Evolutionary conservation across 495 filamentous ascomycete genomes (phyloP), one percentile per base, ranked within the genome.

Genomic region (Astrothelium macrocarpum): DNA sequence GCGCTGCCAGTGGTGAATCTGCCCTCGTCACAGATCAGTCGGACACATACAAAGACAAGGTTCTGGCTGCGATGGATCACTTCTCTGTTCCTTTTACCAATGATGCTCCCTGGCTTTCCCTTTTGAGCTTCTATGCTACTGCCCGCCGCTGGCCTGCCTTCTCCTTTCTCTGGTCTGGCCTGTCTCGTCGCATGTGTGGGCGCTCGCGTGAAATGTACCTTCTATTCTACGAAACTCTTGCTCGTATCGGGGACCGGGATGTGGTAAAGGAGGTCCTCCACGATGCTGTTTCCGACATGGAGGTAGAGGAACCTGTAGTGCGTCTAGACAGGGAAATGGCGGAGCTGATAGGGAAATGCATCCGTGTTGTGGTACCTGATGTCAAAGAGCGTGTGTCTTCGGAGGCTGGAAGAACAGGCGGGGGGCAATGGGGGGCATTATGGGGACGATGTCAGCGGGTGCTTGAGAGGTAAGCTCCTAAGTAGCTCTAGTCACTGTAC

Each of bases 281-380:
- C 7, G 49, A 56, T 56, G 25, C 49, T 56, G 49, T 56, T 29
- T 26, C 49, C 29, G 49, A 56, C 25, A 56, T 56, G 49, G 49
- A 56, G 16, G 49, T 16, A 16, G 49, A 56, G 29, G 0, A 56
- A 7, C 49, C 49, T 10, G 23, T 7, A 28, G 25, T 56, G 9
- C 12, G 29, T 12, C 16, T 56, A 9, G 49, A 73, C 36, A 78
- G 73, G 67, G 76, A 77, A 25, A 71, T 83, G 75, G 78, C 77
- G 20, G 69, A 73, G 28, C 75, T 79, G 67, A 75, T 75, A 32
- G 78, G 77, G 45, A 75, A 75, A 72, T 56, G 49, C 25, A 56
- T 56, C 25, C 12, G 16, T 11, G 49, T 56, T 2, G 16, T 56
- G 49, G 25, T 56, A 29, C 25, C 49, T 29, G 49, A 29, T 11